Evolutionary conservation across 441 rosid species (phyloP), one percentile per base, ranked within the genome.

Genomic region (Aquilaria agallochum): DNA sequence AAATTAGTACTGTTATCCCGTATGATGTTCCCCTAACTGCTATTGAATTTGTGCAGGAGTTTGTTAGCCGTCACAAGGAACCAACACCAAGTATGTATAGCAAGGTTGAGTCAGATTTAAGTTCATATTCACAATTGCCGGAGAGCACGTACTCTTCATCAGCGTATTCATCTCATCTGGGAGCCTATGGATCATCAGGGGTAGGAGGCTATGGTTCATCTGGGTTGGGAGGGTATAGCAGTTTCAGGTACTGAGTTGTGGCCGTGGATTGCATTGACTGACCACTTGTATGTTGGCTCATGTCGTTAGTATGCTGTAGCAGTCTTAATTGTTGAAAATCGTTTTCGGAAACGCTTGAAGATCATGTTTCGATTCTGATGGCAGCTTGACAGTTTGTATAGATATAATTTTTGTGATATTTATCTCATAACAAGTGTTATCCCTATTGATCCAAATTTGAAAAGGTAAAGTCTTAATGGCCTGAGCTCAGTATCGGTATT

Each of bases 231-330:
- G 83, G 78, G 14, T 78, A 78, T 50, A 66, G 62, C 65, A 71
- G 75, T 69, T 82, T 63, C 60, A 77, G 82, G 65, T 77, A 68
- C 46, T 82, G 77, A 79, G 55, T 47, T 5, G 69, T 60, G 1
- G 59, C 10, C 2, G 14, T 14, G 3, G 50, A 32, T 11, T 48
- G 46, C 30, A 7, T 1, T 40, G 45, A 40, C 45, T 40, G 45
- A 8, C 9, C 45, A 40, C 9, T 40, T 40, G 45, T 40, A 5
- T 40, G 45, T 40, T 40, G 2, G 45, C 45, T 5, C 9, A 40
- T 10, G 9, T 40, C 5, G 9, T 40, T 40, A 40, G 45, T 7
- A 40, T 10, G 10, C 45, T 40, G 45, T 40, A 40, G 45, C 45
- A 40, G 9, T 40, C 45, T 40, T 40, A 40, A 40, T 40, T 40